Evolutionary conservation across 345 rosid genomes (phyloP).

Genomic region (Gossypium raimondii): DNA sequence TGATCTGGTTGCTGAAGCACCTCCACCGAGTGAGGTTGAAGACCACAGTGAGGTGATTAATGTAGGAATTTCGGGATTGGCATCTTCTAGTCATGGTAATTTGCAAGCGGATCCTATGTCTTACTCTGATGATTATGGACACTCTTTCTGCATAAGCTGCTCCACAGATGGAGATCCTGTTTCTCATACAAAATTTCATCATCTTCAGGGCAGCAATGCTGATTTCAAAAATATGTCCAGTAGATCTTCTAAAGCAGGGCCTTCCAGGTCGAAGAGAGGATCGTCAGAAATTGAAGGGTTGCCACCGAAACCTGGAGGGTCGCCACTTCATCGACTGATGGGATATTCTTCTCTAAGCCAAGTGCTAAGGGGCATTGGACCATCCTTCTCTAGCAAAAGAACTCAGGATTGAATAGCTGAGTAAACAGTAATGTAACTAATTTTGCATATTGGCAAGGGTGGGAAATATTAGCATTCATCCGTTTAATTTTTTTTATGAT

Average conservation of each 20-base stretch:
- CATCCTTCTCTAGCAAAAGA: constrained; percentile 15
- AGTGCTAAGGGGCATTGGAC: constrained; percentile 35
- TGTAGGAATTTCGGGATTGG: constrained; percentile 13
- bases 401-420: constrained; percentile 8
- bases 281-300: constrained; percentile 41
- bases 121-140: constrained; percentile 37
- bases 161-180: constrained; percentile 29
- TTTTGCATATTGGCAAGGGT: background rate
- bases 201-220: constrained; percentile 10
- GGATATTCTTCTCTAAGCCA: constrained; percentile 74
- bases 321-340: constrained; percentile 80
- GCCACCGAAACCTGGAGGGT: constrained; percentile 36
- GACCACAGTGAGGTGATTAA: constrained; percentile 20
- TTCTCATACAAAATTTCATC: constrained; percentile 20
- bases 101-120: constrained; percentile 26
- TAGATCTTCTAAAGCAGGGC: constrained; percentile 18
- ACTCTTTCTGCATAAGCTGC: constrained; percentile 24
- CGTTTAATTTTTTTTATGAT: constrained; percentile 11
- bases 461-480: background rate
- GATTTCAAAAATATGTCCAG: constrained; percentile 20
- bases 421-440: background rate
- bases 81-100: constrained; percentile 18
- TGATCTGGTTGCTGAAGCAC: constrained; percentile 20
- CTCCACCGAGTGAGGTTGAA: constrained; percentile 38
- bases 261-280: constrained; percentile 29